phyloP scores from a whole-genome alignment of 257 asterid genomes.

The Leonotis leonurus region DNA sequence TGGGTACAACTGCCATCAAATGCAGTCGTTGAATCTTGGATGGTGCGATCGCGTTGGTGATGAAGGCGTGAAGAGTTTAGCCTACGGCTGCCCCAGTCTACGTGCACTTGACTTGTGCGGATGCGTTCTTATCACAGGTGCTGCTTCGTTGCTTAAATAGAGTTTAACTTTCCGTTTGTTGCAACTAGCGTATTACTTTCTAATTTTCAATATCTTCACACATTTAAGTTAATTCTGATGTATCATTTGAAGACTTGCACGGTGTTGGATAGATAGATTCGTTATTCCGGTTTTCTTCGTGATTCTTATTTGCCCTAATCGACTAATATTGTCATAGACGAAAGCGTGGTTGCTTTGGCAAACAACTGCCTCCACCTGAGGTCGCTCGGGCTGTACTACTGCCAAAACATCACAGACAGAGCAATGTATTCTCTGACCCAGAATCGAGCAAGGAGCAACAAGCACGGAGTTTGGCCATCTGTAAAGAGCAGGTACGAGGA shows the following conservation, averaged over 20 bases:
- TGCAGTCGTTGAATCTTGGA: conserved; percentile 80
- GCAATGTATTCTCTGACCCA: conserved; percentile 95
- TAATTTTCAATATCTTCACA: too few species aligned
- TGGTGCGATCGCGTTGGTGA: conserved; percentile 95
- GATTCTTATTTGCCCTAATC: background rate
- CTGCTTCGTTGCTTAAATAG: background rate
- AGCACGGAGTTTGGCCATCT: conserved; percentile 53
- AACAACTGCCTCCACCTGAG: conserved; percentile 68
- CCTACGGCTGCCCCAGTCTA: conserved; percentile 92
- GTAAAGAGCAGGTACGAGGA: conserved; percentile 59
- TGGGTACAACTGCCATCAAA: conserved; percentile 68
- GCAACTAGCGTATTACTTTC: too few species aligned
- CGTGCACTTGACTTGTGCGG: conserved; percentile 85
- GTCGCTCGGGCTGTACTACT: conserved; percentile 81
- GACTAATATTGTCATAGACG: conserved; percentile 33
- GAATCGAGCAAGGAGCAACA: conserved; percentile 50
- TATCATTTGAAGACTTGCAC: too few species aligned
- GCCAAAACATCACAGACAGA: conserved; percentile 81
- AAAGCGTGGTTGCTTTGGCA: conserved; percentile 80
- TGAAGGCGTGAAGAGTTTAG: conserved; percentile 89
- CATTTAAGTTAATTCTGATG: too few species aligned
- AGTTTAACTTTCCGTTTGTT: too few species aligned
- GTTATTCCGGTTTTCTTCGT: background rate
- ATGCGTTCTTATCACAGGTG: conserved; percentile 91
- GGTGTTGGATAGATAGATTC: background rate